phyloP scores from a whole-genome alignment of 495 filamentous ascomycete species.

The Xylaria palmicola region DNA sequence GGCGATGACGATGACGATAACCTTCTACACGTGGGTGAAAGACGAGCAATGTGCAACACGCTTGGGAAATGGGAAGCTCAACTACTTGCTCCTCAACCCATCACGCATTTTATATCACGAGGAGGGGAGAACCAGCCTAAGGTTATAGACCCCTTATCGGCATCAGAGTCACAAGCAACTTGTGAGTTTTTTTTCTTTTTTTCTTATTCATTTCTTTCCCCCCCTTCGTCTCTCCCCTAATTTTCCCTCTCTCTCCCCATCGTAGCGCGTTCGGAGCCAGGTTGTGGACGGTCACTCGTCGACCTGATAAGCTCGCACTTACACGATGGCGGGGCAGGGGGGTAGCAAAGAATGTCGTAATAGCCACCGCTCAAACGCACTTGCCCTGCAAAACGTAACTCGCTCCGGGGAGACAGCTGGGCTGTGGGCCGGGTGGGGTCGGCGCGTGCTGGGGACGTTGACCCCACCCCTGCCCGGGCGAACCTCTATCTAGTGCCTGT shows the following conservation, averaged over 20 bases:
- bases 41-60: not conserved
- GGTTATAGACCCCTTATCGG: not conserved
- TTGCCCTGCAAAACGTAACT: too few relatives aligned
- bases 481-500: not conserved
- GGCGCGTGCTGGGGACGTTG: not conserved
- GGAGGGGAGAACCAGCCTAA: too few relatives aligned
- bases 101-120: not conserved
- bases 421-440: too few relatives aligned
- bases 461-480: not conserved
- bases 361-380: not conserved
- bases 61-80: not conserved
- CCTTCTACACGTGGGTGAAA: not conserved
- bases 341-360: slow-evolving; percentile 12
- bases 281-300: not conserved
- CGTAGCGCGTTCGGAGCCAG: slow-evolving; percentile 8
- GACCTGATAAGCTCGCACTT: slow-evolving; percentile 5
- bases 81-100: not conserved
- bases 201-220: not conserved
- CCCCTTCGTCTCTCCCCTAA: not conserved
- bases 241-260: not conserved
- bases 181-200: not conserved
- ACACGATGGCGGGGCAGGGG: slow-evolving; percentile 8
- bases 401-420: too few relatives aligned
- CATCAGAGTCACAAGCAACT: not conserved
- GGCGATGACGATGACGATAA: not conserved